A percentile compares a stretch with the other conserved stretches of the same genome.
These are phyloP conservation scores for Cyclotella atomus DNA, from an alignment of 108 stramenopile species.

Conservation along the genomic window DNA sequence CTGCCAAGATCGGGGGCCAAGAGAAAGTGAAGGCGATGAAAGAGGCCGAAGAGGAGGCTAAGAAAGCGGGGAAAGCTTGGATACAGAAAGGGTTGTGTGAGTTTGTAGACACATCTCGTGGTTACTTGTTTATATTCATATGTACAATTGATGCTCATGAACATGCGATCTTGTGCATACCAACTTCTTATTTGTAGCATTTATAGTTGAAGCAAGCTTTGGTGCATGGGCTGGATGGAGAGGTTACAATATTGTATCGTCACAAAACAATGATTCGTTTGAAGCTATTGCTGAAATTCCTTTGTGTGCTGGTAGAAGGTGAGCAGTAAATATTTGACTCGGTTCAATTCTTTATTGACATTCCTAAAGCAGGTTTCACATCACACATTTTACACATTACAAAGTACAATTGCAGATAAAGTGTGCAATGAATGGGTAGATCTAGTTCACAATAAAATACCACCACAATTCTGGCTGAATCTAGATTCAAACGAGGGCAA, in stretches of 20 bases:
- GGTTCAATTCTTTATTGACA: not conserved
- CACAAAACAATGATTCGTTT: slow-evolving; percentile 28
- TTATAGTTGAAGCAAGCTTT: slow-evolving; percentile 45
- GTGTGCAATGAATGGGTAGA: slow-evolving; percentile 55
- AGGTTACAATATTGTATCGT: slow-evolving; percentile 46
- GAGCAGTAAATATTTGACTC: not conserved
- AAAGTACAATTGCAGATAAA: slow-evolving; percentile 35
- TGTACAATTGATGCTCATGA: not conserved
- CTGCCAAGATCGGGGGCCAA: slow-evolving; percentile 33
- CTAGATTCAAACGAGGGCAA: slow-evolving; percentile 29
- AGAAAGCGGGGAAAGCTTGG: slow-evolving; percentile 34
- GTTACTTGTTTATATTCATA: not conserved
- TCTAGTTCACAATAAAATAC: slow-evolving; percentile 50
- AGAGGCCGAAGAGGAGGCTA: slow-evolving; percentile 43
- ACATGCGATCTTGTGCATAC: not conserved
- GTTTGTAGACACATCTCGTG: not conserved
- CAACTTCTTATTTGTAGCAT: not conserved
- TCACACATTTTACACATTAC: too few relatives aligned
- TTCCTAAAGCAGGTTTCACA: too few relatives aligned
- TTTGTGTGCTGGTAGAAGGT: slow-evolving; percentile 48
- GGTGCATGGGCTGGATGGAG: slow-evolving; percentile 42
- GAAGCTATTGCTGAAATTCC: slow-evolving; percentile 55
- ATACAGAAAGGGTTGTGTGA: slow-evolving; percentile 28
- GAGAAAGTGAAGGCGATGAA: slow-evolving; percentile 38
- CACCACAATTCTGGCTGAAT: slow-evolving; percentile 52